Evolutionary conservation across 1,284 basidiomycete genomes (phyloP), one percentile per base, ranked within the genome.

Genomic region (Binderoboletus segoi): DNA sequence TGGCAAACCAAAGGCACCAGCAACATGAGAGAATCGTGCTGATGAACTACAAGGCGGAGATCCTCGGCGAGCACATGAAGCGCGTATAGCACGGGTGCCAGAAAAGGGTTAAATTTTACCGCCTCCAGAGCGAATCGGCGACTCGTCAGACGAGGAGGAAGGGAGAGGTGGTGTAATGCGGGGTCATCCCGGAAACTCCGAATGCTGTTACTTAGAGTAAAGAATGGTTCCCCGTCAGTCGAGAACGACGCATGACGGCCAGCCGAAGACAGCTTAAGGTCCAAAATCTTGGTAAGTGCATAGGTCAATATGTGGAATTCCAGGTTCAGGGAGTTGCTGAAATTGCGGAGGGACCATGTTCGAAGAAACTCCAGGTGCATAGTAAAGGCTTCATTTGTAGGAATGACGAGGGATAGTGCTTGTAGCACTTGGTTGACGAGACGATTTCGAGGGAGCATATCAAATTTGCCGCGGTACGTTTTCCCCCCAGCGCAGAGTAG

Each of bases 61-160:
- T 86, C 81, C 65, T 96, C 91, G 0, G 81, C 92, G 3, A 94
- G 79, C 41, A 87, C 81, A 68, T 96, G 93, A 2, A 96, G 71
- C 0, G 85, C 86, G 55, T 87, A 82, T 10, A 96, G 75, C 37
- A 82, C 75, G 5, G 79, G 79, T 8, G 75, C 81, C 24, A 84
- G 73, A 28, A 78, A 70, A 40, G 69, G 71, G 65, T 79, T 79
- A 16, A 79, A 76, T 56, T 59, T 71, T 12, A 52, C 7, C 28
- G 59, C 45, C n/a, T 61, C 58, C 33, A 74, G 32, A 38, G 53
- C 46, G 30, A 62, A 73, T 12, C 41, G 58, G 37, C 57, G 67
- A 11, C 73, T 71, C 30, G 62, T 64, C 55, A 67, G 32, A 57
- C 57, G 48, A 42, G 64, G 54, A n/a, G 84, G 82, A 37, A 77